Evolutionary conservation across 441 rosid genomes (phyloP), one percentile per base, ranked within the genome.

Genomic region (Biscutella auriculata): DNA sequence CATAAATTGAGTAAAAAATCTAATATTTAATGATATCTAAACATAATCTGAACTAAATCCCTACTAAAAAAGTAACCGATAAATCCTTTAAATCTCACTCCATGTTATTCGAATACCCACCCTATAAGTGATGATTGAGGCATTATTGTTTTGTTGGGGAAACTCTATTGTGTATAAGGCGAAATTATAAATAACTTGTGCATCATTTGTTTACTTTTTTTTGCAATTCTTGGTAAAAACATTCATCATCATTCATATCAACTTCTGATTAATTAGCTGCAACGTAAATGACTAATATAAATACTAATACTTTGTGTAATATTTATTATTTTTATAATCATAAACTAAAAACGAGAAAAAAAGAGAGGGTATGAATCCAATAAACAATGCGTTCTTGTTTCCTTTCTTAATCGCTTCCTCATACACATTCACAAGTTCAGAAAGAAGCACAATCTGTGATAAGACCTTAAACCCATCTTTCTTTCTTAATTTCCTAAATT

Each of bases 361-460:
- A 68, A 68, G 57, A 60, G 62, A 61, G 72, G 62, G 47, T 39
- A 28, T 58, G 29, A 60, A 55, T 62, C 57, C 13, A 33, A 61
- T 47, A 53, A 61, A 62, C 62, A 68, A 61, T 61, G 58, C 61
- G 10, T 60, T 67, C 72, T 62, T 68, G 53, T 66, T 61, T 28
- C 53, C 62, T 48, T 21, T 54, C 19, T 25, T 61, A 13, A 68
- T 54, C n/a, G 53, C 41, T 61, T 54, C 67, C 15, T 68, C 72
- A 0, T 61, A 61, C 47, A 67, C 72, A 48, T 61, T 68, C 46
- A 47, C 63, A 48, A 54, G 61, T 19, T 39, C 63, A 27, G 63
- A 54, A 26, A 48, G 53, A 49, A 61, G 50, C 46, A 8, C 46
- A 48, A 61, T 68, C 6, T 68, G 72, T 52, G 63, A 42, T 63